These are phyloP conservation scores for Erythrobasidium hasegawianum DNA, from an alignment of 1,284 basidiomycete genomes.

Conservation along the genomic window DNA sequence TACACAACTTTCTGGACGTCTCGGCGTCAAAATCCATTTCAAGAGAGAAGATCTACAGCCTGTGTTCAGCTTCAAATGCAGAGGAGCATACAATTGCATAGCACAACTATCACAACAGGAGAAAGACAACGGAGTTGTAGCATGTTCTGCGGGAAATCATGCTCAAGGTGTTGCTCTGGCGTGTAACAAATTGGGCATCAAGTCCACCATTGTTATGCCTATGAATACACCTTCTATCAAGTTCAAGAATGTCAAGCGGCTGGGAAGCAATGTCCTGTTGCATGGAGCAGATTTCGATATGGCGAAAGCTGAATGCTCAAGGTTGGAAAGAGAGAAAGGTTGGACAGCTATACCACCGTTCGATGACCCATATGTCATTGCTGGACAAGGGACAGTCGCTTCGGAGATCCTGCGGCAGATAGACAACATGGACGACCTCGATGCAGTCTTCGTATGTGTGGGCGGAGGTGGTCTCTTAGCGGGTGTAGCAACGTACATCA, in stretches of 20 bases:
- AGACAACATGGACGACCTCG: constrained; percentile 67
- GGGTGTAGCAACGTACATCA: constrained; percentile 88
- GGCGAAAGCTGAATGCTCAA: constrained; percentile 88
- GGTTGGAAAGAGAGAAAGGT: constrained; percentile 70
- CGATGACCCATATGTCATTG: constrained; percentile 94
- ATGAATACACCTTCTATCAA: constrained; percentile 93
- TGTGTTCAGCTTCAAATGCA: constrained; percentile 97
- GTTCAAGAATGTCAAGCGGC: constrained; percentile 82
- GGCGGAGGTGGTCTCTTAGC: constrained; percentile 90
- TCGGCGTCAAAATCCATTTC: constrained; percentile 91
- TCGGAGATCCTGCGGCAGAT: constrained; percentile 87
- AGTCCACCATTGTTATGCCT: constrained; percentile 98
- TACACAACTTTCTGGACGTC: constrained; percentile 73
- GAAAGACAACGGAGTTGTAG: constrained; percentile 94
- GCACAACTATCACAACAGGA: constrained; percentile 80
- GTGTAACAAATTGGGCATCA: constrained; percentile 76
- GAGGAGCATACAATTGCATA: constrained; percentile 99
- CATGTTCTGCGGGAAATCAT: constrained; percentile 97
- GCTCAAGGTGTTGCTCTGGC: constrained; percentile 97
- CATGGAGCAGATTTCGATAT: constrained; percentile 93
- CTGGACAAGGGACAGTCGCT: constrained; percentile 92
- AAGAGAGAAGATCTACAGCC: constrained; percentile 94
- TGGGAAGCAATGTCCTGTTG: constrained; percentile 91
- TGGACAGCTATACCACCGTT: constrained; percentile 94
- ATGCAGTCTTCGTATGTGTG: constrained; percentile 82